phyloP scores from a whole-genome alignment of 208 protist species.

The Wallacemonas sp. region DNA sequence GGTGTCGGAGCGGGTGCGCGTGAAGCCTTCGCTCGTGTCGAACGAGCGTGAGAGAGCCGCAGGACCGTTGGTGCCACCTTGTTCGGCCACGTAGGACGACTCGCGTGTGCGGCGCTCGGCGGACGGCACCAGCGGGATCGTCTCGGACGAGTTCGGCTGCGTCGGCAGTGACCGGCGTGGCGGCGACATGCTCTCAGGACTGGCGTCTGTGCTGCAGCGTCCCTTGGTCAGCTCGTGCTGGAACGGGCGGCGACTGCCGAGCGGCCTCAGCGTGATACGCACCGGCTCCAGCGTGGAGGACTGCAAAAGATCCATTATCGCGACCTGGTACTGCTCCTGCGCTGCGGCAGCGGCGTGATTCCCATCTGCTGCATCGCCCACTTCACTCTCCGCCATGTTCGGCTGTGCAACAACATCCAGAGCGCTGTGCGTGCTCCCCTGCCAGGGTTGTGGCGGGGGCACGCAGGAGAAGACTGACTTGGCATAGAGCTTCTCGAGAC shows the following conservation, averaged over 20 bases:
- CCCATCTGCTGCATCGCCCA: too few species aligned
- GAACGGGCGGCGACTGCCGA: not conserved
- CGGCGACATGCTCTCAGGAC: not conserved
- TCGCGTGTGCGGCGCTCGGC: not conserved
- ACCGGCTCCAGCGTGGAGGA: constrained; percentile 10
- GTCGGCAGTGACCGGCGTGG: not conserved
- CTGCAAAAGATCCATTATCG: constrained; percentile 17
- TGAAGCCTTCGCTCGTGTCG: not conserved
- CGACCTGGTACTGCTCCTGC: constrained; percentile 8
- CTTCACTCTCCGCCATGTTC: too few species aligned
- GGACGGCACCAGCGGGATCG: not conserved
- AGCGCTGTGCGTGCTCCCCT: too few species aligned
- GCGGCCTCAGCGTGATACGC: not conserved
- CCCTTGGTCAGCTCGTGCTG: not conserved
- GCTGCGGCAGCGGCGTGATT: not conserved
- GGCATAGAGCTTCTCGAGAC: constrained; percentile 9
- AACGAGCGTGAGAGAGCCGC: not conserved
- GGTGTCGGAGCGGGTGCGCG: not conserved
- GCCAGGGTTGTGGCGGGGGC: too few species aligned
- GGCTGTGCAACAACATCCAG: too few species aligned
- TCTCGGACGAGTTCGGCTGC: constrained; percentile 6
- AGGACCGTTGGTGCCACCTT: not conserved
- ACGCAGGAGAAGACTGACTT: constrained; percentile 6
- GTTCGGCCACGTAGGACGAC: not conserved
- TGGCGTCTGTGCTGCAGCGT: not conserved